Evolutionary conservation across 495 filamentous ascomycete genomes (phyloP).

Genomic region (Penicillium lagena): DNA sequence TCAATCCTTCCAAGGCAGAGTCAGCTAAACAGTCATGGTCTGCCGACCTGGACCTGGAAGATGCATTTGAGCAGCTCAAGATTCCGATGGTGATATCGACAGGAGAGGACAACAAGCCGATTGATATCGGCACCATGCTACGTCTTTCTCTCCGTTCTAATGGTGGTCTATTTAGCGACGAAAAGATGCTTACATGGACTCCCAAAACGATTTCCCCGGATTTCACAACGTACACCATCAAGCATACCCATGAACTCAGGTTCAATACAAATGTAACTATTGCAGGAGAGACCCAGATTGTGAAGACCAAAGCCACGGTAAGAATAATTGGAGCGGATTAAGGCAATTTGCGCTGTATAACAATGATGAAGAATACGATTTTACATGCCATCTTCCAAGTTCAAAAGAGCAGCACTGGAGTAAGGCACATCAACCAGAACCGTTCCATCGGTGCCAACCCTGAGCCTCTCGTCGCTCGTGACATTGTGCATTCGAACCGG

Average conservation of each 20-base stretch:
- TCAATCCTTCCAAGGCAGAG: neutral
- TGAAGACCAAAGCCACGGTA: neutral
- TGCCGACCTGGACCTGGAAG: neutral
- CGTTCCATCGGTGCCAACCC: conserved; percentile 31
- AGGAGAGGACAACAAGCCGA: neutral
- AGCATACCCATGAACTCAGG: neutral
- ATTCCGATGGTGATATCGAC: neutral
- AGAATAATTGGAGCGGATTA: neutral
- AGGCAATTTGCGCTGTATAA: too few relatives aligned
- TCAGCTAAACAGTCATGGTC: neutral
- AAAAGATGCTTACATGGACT: neutral
- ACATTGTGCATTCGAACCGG: conserved; percentile 52
- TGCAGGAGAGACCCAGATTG: neutral
- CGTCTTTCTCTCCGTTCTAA: neutral
- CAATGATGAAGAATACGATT: too few relatives aligned
- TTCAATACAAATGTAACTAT: neutral
- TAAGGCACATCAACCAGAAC: conserved; percentile 43
- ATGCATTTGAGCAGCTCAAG: neutral
- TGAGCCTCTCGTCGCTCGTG: conserved; percentile 45
- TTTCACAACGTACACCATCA: neutral
- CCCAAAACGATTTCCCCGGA: neutral
- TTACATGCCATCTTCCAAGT: conserved; percentile 13
- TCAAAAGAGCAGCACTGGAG: conserved; percentile 44
- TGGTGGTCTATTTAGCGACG: neutral
- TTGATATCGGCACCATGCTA: neutral